Conservation (phyloP, 2,329 filamentous ascomycete genomes). For the Canariomyces notabilis region DNA sequence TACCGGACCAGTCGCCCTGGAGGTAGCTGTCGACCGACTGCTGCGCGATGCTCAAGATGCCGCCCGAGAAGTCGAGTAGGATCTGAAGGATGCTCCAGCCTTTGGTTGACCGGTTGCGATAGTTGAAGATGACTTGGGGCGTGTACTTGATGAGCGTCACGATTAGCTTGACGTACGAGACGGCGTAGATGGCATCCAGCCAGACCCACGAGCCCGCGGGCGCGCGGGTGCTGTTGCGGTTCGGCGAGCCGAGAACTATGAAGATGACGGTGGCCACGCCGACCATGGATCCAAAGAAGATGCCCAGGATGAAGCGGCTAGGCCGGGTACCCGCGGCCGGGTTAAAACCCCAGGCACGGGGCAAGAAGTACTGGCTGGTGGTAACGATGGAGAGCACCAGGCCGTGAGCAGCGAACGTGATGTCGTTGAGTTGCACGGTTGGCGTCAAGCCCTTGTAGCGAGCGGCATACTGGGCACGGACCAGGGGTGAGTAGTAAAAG, state of each 20-base stretch:
- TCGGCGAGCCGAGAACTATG: conserved; percentile 37
- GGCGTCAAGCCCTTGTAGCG: conserved; percentile 72
- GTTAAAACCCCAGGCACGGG: conserved; percentile 69
- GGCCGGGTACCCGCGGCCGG: conserved; percentile 51
- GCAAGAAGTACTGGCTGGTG: conserved; percentile 72
- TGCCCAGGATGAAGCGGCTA: conserved; percentile 58
- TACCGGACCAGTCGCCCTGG: conserved; percentile 81
- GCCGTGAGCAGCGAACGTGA: conserved; percentile 81
- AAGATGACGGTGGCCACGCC: conserved; percentile 51
- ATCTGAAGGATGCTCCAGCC: conserved; percentile 88
- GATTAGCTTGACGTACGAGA: conserved; percentile 84
- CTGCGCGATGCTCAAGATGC: conserved; percentile 75
- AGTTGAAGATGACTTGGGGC: conserved; percentile 80
- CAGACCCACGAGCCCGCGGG: conserved; percentile 50
- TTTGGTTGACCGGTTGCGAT: conserved; percentile 73
- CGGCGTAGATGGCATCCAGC: conserved; percentile 60
- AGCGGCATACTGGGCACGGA: conserved; percentile 77
- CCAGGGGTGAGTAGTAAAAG: conserved; percentile 73
- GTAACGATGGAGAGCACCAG: conserved; percentile 65
- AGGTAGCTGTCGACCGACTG: conserved; percentile 79
- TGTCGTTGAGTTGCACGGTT: conserved; percentile 84
- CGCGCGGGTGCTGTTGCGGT: conserved; percentile 32
- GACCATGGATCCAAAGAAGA: conserved; percentile 64
- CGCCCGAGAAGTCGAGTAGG: conserved; percentile 76
- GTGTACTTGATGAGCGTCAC: conserved; percentile 90